phyloP scores from a whole-genome alignment of 1,284 basidiomycete genomes.

The Meripilus lineatus region DNA sequence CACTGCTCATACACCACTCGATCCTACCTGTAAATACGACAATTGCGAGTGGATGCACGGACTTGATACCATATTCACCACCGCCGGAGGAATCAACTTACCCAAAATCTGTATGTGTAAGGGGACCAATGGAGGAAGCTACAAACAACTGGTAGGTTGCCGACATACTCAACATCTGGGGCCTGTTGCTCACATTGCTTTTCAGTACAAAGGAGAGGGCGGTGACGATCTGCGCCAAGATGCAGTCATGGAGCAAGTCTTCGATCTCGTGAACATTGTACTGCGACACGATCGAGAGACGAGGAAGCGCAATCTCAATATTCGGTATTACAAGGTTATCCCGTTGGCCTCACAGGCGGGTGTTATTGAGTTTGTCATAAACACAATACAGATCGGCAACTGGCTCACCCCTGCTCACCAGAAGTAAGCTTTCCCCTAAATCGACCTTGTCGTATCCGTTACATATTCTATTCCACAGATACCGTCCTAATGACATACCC shows the following conservation, averaged over 20 bases:
- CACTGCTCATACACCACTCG: slow-evolving; percentile 70
- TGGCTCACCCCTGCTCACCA: slow-evolving; percentile 66
- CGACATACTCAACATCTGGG: background rate
- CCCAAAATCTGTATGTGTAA: slow-evolving; percentile 81
- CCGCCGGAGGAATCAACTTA: slow-evolving; percentile 76
- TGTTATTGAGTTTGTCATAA: slow-evolving; percentile 86
- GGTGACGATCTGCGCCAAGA: slow-evolving; percentile 94
- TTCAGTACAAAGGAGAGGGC: slow-evolving; percentile 87
- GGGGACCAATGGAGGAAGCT: slow-evolving; percentile 64
- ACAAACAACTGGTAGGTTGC: slow-evolving; percentile 77
- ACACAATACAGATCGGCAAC: slow-evolving; percentile 64
- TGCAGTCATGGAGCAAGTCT: slow-evolving; percentile 99
- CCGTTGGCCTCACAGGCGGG: slow-evolving; percentile 82
- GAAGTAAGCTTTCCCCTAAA: slow-evolving; percentile 36
- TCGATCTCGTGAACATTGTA: slow-evolving; percentile 83
- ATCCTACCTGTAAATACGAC: slow-evolving; percentile 65
- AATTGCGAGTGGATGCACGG: slow-evolving; percentile 61
- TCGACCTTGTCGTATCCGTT: slow-evolving; percentile 1
- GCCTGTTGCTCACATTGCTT: slow-evolving; percentile 5
- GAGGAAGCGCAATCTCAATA: slow-evolving; percentile 63
- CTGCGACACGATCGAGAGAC: slow-evolving; percentile 75
- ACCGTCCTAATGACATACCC: slow-evolving; percentile 33
- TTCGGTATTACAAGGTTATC: slow-evolving; percentile 87
- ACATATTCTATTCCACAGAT: slow-evolving; percentile 28
- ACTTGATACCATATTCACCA: slow-evolving; percentile 58